Conservation (phyloP, 805 yeast genomes). For the Cyberlindnera japonica region DNA sequence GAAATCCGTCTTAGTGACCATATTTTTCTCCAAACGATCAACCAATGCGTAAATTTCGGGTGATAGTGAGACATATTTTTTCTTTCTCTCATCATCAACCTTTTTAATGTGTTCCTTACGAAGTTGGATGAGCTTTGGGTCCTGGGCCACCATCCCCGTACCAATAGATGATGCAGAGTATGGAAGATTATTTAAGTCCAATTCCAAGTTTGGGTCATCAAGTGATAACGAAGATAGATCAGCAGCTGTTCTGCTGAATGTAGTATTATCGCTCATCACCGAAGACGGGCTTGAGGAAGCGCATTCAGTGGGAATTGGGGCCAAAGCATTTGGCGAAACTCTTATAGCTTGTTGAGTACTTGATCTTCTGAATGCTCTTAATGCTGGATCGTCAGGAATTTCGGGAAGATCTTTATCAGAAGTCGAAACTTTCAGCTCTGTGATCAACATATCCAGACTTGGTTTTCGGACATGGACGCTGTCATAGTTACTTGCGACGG, state of each 20-base stretch:
- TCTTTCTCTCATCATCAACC: constrained; percentile 2
- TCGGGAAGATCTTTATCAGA: constrained; percentile 5
- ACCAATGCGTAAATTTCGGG: constrained; percentile 21
- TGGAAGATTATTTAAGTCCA: constrained; percentile 16
- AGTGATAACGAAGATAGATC: constrained; percentile 5
- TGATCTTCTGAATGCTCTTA: constrained; percentile 1
- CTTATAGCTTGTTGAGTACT: neutral
- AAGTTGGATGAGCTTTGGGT: constrained; percentile 3
- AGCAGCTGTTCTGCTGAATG: constrained; percentile 4
- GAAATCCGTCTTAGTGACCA: constrained; percentile 17
- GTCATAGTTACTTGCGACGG: constrained; percentile 7
- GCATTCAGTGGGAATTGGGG: neutral
- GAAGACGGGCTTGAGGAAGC: neutral
- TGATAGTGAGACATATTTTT: constrained; percentile 10
- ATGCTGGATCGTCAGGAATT: neutral
- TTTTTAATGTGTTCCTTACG: constrained; percentile 8
- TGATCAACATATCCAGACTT: constrained; percentile 7
- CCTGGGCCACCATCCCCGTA: neutral
- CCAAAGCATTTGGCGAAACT: neutral
- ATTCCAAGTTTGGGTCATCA: constrained; percentile 5
- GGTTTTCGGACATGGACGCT: constrained; percentile 7
- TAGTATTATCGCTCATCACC: neutral
- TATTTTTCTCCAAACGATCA: constrained; percentile 23
- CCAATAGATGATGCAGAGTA: constrained; percentile 26
- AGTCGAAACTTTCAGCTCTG: constrained; percentile 4